phyloP scores from a whole-genome alignment of 2,329 filamentous ascomycete genomes.

The Zasmidium cellare region DNA sequence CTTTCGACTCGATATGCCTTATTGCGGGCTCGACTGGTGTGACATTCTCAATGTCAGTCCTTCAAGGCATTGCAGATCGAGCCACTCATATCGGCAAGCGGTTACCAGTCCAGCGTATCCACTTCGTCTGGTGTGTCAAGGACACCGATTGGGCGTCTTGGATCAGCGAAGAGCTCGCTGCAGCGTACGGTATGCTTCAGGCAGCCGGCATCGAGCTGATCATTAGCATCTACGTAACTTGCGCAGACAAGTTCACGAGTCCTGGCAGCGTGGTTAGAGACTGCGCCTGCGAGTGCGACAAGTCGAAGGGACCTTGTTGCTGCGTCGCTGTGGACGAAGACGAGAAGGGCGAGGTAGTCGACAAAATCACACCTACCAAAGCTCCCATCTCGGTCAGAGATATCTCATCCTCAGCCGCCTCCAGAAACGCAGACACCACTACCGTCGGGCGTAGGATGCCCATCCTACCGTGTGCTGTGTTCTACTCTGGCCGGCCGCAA shows the following conservation, averaged over 20 bases:
- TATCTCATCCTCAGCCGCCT: not conserved
- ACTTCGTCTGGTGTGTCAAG: constrained; percentile 31
- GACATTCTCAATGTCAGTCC: constrained; percentile 29
- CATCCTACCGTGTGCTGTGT: constrained; percentile 20
- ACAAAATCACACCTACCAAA: constrained; percentile 5
- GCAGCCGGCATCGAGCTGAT: constrained; percentile 20
- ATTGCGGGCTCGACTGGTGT: constrained; percentile 30
- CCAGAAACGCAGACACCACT: not conserved
- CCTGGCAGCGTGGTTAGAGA: constrained; percentile 15
- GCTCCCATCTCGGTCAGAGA: not conserved
- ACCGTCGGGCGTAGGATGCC: not conserved
- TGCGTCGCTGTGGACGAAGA: constrained; percentile 19
- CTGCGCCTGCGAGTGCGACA: constrained; percentile 28
- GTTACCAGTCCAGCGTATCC: constrained; percentile 23
- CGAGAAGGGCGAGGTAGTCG: constrained; percentile 10
- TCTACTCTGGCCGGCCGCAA: constrained; percentile 27
- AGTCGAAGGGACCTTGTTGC: constrained; percentile 27
- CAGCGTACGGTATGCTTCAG: constrained; percentile 20
- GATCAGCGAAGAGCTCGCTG: constrained; percentile 21
- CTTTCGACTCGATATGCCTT: constrained; percentile 29
- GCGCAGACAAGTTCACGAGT: constrained; percentile 25
- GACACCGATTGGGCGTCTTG: constrained; percentile 22
- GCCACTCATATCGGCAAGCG: constrained; percentile 12
- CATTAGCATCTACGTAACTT: constrained; percentile 28
- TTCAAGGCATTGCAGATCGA: constrained; percentile 29